These are phyloP conservation scores for Sarocladium brachiariae DNA, from an alignment of 2,329 filamentous ascomycete genomes.

Conservation along the genomic window DNA sequence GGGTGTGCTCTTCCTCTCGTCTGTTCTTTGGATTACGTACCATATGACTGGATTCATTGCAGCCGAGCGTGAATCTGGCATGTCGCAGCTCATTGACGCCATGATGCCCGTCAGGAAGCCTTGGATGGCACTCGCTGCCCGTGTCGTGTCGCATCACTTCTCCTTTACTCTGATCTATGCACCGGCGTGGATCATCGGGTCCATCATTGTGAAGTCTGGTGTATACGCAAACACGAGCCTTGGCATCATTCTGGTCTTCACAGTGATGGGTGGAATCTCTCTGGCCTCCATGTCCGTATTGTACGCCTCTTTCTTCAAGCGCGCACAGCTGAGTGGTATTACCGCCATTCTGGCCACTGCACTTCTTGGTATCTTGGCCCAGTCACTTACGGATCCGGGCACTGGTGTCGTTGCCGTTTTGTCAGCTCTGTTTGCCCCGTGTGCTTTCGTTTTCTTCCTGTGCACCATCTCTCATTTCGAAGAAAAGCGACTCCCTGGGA, in stretches of 20 bases:
- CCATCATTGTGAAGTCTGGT: constrained; percentile 53
- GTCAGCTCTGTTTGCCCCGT: constrained; percentile 74
- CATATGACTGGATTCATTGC: constrained; percentile 83
- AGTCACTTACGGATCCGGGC: constrained; percentile 58
- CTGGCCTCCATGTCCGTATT: constrained; percentile 76
- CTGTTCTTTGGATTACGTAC: constrained; percentile 75
- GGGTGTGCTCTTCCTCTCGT: constrained; percentile 71
- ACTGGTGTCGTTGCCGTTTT: constrained; percentile 62
- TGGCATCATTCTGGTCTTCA: constrained; percentile 64
- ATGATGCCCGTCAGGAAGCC: constrained; percentile 74
- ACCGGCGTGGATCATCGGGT: constrained; percentile 76
- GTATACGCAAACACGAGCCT: constrained; percentile 60
- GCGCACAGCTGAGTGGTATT: constrained; percentile 82
- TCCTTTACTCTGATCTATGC: constrained; percentile 75
- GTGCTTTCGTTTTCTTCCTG: constrained; percentile 79
- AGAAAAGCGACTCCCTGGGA: constrained; percentile 48
- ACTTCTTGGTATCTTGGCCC: constrained; percentile 73
- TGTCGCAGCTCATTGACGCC: constrained; percentile 81
- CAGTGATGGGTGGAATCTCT: constrained; percentile 69
- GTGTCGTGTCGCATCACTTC: constrained; percentile 73
- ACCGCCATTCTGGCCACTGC: constrained; percentile 65
- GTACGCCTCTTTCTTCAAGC: constrained; percentile 77
- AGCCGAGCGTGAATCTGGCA: constrained; percentile 76
- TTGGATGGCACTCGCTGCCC: constrained; percentile 71
- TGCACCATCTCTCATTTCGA: constrained; percentile 74